These are phyloP conservation scores for Millerozyma miso DNA, from an alignment of 805 yeast genomes.

Conservation along the genomic window DNA sequence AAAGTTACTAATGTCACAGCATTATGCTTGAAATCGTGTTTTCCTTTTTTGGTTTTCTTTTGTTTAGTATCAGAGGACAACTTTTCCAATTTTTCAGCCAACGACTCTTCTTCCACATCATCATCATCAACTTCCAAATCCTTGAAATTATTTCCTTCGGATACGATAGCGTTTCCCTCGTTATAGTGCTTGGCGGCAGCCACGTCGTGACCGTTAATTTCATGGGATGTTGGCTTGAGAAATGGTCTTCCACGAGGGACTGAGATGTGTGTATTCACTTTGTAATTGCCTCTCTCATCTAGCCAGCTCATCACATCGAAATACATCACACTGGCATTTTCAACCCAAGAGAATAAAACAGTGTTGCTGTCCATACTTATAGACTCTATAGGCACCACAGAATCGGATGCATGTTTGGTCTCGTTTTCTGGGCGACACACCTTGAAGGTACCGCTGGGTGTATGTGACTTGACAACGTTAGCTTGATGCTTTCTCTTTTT, in stretches of 20 bases:
- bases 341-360: slow-evolving; percentile 56
- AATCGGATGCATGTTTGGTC: slow-evolving; percentile 26
- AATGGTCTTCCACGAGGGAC: slow-evolving; percentile 38
- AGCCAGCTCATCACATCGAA: slow-evolving; percentile 56
- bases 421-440: slow-evolving; percentile 45
- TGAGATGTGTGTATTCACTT: slow-evolving; percentile 18
- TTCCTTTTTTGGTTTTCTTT: slow-evolving; percentile 35
- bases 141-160: slow-evolving; percentile 60
- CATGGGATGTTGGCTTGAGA: slow-evolving; percentile 36
- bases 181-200: slow-evolving; percentile 53
- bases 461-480: slow-evolving; percentile 44
- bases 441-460: slow-evolving; percentile 42
- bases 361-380: slow-evolving; percentile 27
- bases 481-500: slow-evolving; percentile 43
- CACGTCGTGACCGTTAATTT: slow-evolving; percentile 46
- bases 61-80: slow-evolving; percentile 20
- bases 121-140: slow-evolving; percentile 49
- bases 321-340: slow-evolving; percentile 52
- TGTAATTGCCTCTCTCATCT: slow-evolving; percentile 20
- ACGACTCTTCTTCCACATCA: slow-evolving; percentile 36
- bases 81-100: slow-evolving; percentile 38
- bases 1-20: slow-evolving; percentile 66
- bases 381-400: slow-evolving; percentile 25
- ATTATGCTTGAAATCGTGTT: slow-evolving; percentile 54
- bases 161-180: slow-evolving; percentile 57